These are phyloP conservation scores for Arthrinium puccinioides DNA, from an alignment of 2,329 filamentous ascomycete species.

Conservation along the genomic window DNA sequence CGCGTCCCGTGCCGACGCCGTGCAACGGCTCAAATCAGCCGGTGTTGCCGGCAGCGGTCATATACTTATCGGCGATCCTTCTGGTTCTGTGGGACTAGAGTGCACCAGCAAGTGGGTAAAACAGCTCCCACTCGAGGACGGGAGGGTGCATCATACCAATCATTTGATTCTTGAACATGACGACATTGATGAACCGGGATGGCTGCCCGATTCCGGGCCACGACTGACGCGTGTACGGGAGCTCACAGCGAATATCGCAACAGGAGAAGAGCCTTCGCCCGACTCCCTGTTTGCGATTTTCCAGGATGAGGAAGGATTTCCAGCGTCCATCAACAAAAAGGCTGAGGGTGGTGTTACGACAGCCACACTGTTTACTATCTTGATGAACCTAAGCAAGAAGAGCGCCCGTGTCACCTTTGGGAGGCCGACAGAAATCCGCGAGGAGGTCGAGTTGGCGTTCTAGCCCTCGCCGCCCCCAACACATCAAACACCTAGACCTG, in stretches of 20 bases:
- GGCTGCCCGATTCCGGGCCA: conserved; percentile 20
- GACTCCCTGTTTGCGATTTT: conserved; percentile 16
- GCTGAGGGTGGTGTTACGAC: conserved; percentile 11
- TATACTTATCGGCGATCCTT: conserved; percentile 39
- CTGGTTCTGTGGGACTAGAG: conserved; percentile 35
- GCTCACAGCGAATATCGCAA: conserved; percentile 10
- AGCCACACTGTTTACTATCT: conserved; percentile 25
- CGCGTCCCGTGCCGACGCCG: conserved; percentile 34
- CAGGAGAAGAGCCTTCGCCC: conserved; percentile 2
- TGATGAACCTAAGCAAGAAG: conserved; percentile 20
- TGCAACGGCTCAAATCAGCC: conserved; percentile 29
- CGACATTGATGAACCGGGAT: conserved; percentile 20
- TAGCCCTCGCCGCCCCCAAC: too few species aligned
- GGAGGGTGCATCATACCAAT: conserved; percentile 34
- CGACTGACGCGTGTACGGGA: conserved; percentile 17
- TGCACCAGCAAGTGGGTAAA: conserved; percentile 26
- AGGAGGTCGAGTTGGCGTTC: background rate
- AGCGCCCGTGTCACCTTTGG: conserved; percentile 21
- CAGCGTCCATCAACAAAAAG: conserved; percentile 20
- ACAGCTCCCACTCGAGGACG: conserved; percentile 18
- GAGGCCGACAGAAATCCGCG: conserved; percentile 16
- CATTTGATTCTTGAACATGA: conserved; percentile 28
- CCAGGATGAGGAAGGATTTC: conserved; percentile 20
- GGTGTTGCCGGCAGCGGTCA: conserved; percentile 44
- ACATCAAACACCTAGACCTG: too few species aligned